Percentiles rank a stretch among this genome's conserved stretches.
Conservation (phyloP, 306 rosid genomes). For the Acacia acuminata region DNA sequence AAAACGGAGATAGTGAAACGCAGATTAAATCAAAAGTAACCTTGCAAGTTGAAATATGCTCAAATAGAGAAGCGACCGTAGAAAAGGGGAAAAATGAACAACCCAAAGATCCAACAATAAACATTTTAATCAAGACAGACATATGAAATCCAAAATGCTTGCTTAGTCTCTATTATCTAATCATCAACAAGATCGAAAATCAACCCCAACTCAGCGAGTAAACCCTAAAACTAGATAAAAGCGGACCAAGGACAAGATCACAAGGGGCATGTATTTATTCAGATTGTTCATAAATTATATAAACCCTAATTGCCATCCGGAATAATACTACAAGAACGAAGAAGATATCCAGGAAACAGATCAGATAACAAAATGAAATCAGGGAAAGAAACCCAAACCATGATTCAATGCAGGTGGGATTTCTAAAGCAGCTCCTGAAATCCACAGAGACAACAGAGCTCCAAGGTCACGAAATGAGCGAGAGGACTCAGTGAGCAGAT, state of each 20-base stretch:
- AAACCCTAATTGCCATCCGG: conserved; percentile 49
- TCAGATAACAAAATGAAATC: neutral
- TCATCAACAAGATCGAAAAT: neutral
- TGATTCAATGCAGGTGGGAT: conserved; percentile 18
- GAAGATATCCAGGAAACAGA: conserved; percentile 1
- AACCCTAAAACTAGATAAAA: neutral
- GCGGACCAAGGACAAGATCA: neutral
- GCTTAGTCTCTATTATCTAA: neutral
- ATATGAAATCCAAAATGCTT: neutral
- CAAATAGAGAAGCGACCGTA: neutral
- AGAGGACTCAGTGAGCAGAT: neutral
- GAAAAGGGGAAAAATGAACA: neutral
- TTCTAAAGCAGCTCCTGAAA: conserved; percentile 1
- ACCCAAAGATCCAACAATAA: neutral
- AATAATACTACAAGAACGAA: neutral
- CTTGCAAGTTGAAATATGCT: neutral
- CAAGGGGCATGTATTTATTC: neutral
- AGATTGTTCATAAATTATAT: neutral
- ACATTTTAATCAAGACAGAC: neutral
- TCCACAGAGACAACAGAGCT: neutral
- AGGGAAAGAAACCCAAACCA: conserved; percentile 32
- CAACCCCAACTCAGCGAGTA: neutral
- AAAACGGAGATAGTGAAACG: neutral
- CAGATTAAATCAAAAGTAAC: neutral
- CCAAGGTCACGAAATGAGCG: neutral